A percentile compares a stretch with the other conserved stretches of the same genome.
Evolutionary conservation across 192 early-diverging fungal genomes (phyloP).

Genomic region (Backusella macrospora): DNA sequence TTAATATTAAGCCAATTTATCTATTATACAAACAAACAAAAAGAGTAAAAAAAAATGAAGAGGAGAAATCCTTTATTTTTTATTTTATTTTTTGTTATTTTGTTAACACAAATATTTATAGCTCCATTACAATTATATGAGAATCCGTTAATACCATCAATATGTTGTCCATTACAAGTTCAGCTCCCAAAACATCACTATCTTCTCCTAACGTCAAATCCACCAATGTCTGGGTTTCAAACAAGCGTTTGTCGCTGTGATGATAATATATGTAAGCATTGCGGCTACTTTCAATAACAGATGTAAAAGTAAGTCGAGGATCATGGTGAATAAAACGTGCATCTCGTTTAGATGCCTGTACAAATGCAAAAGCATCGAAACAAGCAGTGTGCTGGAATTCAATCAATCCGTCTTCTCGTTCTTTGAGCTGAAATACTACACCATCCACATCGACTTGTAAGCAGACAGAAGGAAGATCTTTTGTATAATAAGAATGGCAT

Average conservation of each 20-base stretch:
- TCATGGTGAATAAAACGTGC: conserved; percentile 64
- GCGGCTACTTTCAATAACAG: conserved; percentile 54
- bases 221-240: conserved; percentile 47
- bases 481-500: conserved; percentile 44
- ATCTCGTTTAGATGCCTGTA: conserved; percentile 78
- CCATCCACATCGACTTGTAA: conserved; percentile 74
- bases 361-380: conserved; percentile 71
- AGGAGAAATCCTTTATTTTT: no score
- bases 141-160: conserved; percentile 46
- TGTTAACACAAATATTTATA: background rate
- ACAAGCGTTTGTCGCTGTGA: conserved; percentile 32
- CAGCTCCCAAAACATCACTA: conserved; percentile 51
- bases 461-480: conserved; percentile 55
- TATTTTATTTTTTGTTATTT: no score
- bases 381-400: conserved; percentile 54
- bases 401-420: conserved; percentile 14
- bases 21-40: no score
- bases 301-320: conserved; percentile 45
- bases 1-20: no score
- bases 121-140: conserved; percentile 19
- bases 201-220: conserved; percentile 48
- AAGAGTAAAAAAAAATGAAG: no score
- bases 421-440: conserved; percentile 57
- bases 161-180: conserved; percentile 44
- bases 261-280: conserved; percentile 56